A percentile compares a stretch with the other conserved stretches of the same genome.
Conservation (phyloP, 2,329 filamentous ascomycete species). For the Fusarium hostae region DNA sequence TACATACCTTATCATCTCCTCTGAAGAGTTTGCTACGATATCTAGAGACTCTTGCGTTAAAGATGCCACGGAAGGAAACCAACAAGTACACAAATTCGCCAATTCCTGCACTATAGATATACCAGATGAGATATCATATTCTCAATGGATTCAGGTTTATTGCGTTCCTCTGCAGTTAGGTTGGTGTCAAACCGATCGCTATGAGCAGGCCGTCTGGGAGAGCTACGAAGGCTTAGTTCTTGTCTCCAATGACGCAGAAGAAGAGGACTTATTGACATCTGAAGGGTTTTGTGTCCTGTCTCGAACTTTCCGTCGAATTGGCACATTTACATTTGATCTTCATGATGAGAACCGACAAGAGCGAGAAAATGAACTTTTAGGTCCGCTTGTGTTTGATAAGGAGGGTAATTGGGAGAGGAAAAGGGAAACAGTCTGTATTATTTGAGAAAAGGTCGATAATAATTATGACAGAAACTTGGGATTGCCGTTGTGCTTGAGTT, state of each 20-base stretch:
- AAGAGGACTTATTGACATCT: accelerated
- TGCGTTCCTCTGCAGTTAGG: not conserved
- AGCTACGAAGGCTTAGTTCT: not conserved
- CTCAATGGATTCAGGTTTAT: not conserved
- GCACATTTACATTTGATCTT: slow-evolving; percentile 1
- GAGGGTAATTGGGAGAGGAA: not conserved
- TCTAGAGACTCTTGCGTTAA: accelerated
- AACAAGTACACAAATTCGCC: not conserved
- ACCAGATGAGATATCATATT: not conserved
- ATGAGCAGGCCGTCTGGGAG: slow-evolving; percentile 7
- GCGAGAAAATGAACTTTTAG: not conserved
- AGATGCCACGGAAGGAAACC: accelerated
- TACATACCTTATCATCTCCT: not conserved
- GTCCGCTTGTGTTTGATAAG: not conserved
- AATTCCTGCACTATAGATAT: not conserved
- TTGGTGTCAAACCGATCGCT: slow-evolving; percentile 2
- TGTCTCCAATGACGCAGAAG: accelerated
- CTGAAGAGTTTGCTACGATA: not conserved
- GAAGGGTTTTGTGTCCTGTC: not conserved
- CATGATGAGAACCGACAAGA: not conserved
- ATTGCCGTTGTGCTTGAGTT: too few species aligned
- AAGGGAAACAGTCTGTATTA: not conserved
- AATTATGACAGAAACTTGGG: not conserved
- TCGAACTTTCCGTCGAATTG: not conserved
- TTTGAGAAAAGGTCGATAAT: not conserved